Evolutionary conservation across 1,284 basidiomycete genomes (phyloP), one percentile per base, ranked within the genome.

Genomic region (Cutaneotrichosporon sp.): DNA sequence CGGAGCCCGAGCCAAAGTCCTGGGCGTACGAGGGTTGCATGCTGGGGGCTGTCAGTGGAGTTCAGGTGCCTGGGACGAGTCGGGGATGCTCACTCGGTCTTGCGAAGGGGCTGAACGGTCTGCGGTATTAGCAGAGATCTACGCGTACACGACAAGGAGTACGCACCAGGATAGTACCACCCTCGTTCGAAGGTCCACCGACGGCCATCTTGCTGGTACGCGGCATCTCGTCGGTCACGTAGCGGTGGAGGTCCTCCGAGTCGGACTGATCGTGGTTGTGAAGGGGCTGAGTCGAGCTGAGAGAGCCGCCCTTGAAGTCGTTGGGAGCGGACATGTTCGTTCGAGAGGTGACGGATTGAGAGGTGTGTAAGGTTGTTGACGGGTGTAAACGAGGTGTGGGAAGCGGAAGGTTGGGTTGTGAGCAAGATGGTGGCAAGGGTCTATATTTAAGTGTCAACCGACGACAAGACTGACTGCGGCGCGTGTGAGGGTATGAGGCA

Each of bases 11-110:
- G 53, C 91, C 92, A 58, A 94, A 79, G 77, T 94, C 91, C 79
- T 95, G 91, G 2, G 92, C 87, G 76, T 95, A 95, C 0, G 90
- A 92, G 6, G 89, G 91, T 60, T 80, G 70, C 72, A 79, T 77
- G 47, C 75, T 72, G 42, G 29, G 29, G 16, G 9, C 63, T 51
- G 61, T 56, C n/a, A 54, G 61, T n/a, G 47, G 63, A 53, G 64
- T 54, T 43, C 20, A 45, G 10, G 27, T 3, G 22, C 10, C 2
- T 25, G 22, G 25, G 29, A n/a, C n/a, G n/a, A n/a, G n/a, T n/a
- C 45, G 22, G 33, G 18, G 42, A 20, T 46, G 6, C 73, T 59
- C 60, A 76, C 77, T 80, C 79, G 60, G 73, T 68, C 68, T 76
- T 75, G 61, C 67, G 70, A 11, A 80, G 65, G 6, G 79, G 78